Conservation (phyloP, 192 early-diverging fungal genomes). For the Mortierella alpina region DNA sequence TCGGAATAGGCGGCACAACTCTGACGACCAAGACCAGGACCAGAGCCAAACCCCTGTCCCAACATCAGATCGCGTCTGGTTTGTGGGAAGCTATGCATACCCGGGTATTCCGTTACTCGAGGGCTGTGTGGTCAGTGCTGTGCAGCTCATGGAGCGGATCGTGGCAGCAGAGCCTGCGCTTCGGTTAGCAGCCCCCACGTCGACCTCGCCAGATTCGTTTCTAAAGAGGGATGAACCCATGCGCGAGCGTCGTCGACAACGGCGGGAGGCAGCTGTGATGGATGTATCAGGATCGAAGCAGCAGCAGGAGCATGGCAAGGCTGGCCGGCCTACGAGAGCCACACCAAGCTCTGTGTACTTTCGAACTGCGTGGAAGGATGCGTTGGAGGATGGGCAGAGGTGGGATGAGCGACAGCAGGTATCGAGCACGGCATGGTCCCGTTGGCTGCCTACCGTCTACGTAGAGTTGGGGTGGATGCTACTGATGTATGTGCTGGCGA, state of each 20-base stretch:
- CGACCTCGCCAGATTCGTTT: not conserved
- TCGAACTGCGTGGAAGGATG: slow-evolving; percentile 22
- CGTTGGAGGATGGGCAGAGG: slow-evolving; percentile 6
- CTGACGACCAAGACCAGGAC: not conserved
- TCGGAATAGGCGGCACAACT: too few relatives aligned
- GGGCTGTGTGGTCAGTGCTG: slow-evolving; percentile 66
- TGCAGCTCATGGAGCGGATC: slow-evolving; percentile 60
- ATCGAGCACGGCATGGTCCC: not conserved
- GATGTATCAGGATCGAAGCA: not conserved
- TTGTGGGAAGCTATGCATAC: slow-evolving; percentile 67
- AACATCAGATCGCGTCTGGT: slow-evolving; percentile 56
- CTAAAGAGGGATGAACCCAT: slow-evolving; percentile 7
- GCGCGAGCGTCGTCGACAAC: slow-evolving; percentile 14
- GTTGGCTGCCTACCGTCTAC: slow-evolving; percentile 12
- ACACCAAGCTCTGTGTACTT: slow-evolving; percentile 1
- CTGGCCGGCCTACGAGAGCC: too few relatives aligned
- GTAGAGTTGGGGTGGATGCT: slow-evolving; percentile 37
- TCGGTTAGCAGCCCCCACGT: slow-evolving; percentile 1
- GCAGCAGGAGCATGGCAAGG: not conserved
- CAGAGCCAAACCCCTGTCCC: slow-evolving; percentile 1
- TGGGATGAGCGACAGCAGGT: not conserved
- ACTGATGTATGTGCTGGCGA: slow-evolving; percentile 22
- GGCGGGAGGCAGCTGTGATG: not conserved
- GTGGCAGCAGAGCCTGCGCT: slow-evolving; percentile 7
- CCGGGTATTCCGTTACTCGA: slow-evolving; percentile 73